phyloP scores from a whole-genome alignment of 2,329 filamentous ascomycete species.

The Daldinia sp. region DNA sequence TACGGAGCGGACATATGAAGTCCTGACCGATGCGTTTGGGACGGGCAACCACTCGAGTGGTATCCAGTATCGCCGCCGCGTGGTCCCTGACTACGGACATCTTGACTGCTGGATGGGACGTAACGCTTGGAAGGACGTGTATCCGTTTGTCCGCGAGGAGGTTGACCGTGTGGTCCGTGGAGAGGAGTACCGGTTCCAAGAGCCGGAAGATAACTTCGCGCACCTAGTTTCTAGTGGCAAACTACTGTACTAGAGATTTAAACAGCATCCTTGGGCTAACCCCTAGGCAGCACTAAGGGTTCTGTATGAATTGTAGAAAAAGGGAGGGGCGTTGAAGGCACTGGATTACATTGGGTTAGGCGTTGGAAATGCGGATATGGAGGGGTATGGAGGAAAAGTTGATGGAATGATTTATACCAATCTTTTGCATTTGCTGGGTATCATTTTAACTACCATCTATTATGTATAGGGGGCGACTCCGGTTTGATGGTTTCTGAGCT shows the following conservation, averaged over 20 bases:
- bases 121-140: conserved; percentile 70
- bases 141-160: conserved; percentile 66
- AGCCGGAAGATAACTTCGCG: conserved; percentile 60
- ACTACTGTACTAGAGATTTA: conserved; percentile 53
- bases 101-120: conserved; percentile 73
- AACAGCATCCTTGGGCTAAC: not conserved
- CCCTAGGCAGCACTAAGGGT: not conserved
- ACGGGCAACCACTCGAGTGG: conserved; percentile 47
- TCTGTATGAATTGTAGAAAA: not conserved
- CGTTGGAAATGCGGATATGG: conserved; percentile 13
- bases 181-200: conserved; percentile 56
- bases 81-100: conserved; percentile 70
- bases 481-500: not conserved
- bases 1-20: conserved; percentile 66
- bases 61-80: conserved; percentile 62
- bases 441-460: not conserved
- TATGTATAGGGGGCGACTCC: not conserved
- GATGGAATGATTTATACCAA: conserved; percentile 15
- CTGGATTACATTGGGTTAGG: not conserved
- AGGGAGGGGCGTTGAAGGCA: not conserved
- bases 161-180: conserved; percentile 65
- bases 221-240: conserved; percentile 57
- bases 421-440: not conserved
- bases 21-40: conserved; percentile 65
- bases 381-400: not conserved